Base-by-base conservation (phyloP, 2,329 filamentous ascomycete species). In the Taxawa tesnikishii region DNA sequence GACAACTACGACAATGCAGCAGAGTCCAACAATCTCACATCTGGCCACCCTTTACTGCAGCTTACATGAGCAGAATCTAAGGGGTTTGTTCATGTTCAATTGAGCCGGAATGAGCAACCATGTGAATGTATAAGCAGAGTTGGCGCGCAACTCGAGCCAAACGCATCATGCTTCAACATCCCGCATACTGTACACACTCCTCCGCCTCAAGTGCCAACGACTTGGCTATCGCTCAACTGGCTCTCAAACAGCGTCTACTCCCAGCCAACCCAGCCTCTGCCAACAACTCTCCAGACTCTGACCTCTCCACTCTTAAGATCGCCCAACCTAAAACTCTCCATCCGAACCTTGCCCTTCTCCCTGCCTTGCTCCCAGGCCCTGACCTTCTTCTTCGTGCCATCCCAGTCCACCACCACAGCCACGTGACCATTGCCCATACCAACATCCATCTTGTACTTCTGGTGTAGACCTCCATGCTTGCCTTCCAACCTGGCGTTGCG, bases 301-400 rank as follows among this genome's bases (percentile, higher is more conserved):
- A 94, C 87, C 62, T 98, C 90, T 12, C 90, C 90, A 56, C 80
- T 88, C 51, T 83, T 72, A 54, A 98, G 52, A 60, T 98, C 90
- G 27, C 87, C 85, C 39, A 98, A 69, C 62, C 87, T 83, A 62
- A 88, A 96, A 59, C 85, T 93, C 65, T 96, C 88, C 39, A 83
- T 64, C 63, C 92, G 90, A 33, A 92, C 79, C 65, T 94, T 96
- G 57, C 81, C 88, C 54, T 76, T 87, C 63, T 96, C 88, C 10
- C 88, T 67, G 0, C 88, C 88, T 54, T 98, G 90, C 56, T 96
- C 90, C 83, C 84, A 96, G 2, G 79, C 87, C 16, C 87, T 67
- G 15, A 98, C 79, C 68, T 96, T 94, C 70, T 94, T 94, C 72
- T 94, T 94, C 25, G 84, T 93, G 3, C 90, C 90, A 55, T 98